Conservation (phyloP, 2,329 filamentous ascomycete species). For the Trichoderma sp. region DNA sequence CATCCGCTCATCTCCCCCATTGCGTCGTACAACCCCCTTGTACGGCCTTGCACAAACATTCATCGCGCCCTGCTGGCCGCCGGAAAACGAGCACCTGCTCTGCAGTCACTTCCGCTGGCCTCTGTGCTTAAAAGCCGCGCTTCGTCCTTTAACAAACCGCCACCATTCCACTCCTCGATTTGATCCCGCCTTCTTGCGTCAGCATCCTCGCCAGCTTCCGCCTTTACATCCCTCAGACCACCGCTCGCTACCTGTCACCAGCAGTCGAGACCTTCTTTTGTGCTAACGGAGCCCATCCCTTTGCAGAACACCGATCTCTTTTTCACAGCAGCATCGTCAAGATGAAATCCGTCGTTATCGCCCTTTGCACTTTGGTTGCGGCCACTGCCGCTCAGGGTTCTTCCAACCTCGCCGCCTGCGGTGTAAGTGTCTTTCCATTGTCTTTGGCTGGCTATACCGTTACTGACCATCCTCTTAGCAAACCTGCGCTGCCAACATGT, state of each 20-base stretch:
- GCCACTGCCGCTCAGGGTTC: slow-evolving; percentile 47
- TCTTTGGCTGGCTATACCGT: not conserved
- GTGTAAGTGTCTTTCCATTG: slow-evolving; percentile 48
- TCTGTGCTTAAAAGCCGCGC: slow-evolving; percentile 10
- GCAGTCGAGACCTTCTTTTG: not conserved
- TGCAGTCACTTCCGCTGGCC: slow-evolving; percentile 22
- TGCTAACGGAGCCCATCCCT: slow-evolving; percentile 6
- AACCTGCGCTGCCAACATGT: slow-evolving; percentile 56
- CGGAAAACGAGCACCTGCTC: slow-evolving; percentile 28
- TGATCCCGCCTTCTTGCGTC: not conserved
- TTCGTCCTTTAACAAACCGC: not conserved
- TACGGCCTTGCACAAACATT: slow-evolving; percentile 39
- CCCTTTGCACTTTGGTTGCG: slow-evolving; percentile 47
- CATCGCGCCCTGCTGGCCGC: slow-evolving; percentile 28
- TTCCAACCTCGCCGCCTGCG: slow-evolving; percentile 52
- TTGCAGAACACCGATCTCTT: slow-evolving; percentile 24
- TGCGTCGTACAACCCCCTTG: slow-evolving; percentile 36
- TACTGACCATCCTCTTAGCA: slow-evolving; percentile 42
- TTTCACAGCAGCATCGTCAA: slow-evolving; percentile 39
- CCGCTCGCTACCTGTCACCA: not conserved
- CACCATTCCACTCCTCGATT: not conserved
- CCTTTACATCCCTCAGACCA: not conserved
- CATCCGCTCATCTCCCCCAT: slow-evolving; percentile 29
- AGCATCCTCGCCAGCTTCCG: not conserved
- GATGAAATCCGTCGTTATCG: slow-evolving; percentile 55